Conservation (phyloP, 2,329 filamentous ascomycete genomes). For the Aspergillus unguis region DNA sequence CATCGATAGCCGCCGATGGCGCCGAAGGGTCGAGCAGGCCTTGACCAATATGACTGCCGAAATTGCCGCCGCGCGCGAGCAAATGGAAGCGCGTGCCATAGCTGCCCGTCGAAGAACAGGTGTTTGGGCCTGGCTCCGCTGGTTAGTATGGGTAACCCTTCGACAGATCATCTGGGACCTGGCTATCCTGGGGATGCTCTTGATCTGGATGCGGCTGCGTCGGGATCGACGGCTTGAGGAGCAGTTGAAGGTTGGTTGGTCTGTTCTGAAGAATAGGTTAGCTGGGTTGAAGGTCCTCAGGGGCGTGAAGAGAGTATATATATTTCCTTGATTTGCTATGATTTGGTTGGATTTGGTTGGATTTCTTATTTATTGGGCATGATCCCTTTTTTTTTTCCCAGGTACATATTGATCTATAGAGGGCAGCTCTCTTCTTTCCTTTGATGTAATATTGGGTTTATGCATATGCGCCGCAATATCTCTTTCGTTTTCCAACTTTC, state of each 20-base stretch:
- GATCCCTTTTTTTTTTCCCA: slow-evolving; percentile 2
- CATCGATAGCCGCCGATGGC: slow-evolving; percentile 61
- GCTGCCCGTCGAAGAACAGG: slow-evolving; percentile 65
- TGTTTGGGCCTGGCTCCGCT: slow-evolving; percentile 66
- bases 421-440: not conserved
- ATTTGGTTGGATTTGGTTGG: not conserved
- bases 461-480: not conserved
- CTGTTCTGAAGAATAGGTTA: slow-evolving; percentile 33
- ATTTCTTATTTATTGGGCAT: not conserved
- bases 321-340: slow-evolving; percentile 21
- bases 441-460: not conserved
- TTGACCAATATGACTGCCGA: slow-evolving; percentile 88
- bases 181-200: slow-evolving; percentile 45
- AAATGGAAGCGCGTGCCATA: slow-evolving; percentile 74
- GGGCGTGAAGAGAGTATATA: slow-evolving; percentile 22
- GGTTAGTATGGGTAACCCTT: slow-evolving; percentile 64
- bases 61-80: slow-evolving; percentile 85
- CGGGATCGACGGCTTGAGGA: slow-evolving; percentile 44
- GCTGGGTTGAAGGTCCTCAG: slow-evolving; percentile 25
- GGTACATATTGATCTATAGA: slow-evolving; percentile 8
- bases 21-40: slow-evolving; percentile 76
- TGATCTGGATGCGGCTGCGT: slow-evolving; percentile 42
- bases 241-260: slow-evolving; percentile 33
- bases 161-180: slow-evolving; percentile 74
- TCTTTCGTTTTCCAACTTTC: not conserved